A percentile compares a stretch with the other conserved stretches of the same genome.
Evolutionary conservation across 225 moss, liverwort and hornwort species (phyloP).

Genomic region (Pleurozium schreberi): DNA sequence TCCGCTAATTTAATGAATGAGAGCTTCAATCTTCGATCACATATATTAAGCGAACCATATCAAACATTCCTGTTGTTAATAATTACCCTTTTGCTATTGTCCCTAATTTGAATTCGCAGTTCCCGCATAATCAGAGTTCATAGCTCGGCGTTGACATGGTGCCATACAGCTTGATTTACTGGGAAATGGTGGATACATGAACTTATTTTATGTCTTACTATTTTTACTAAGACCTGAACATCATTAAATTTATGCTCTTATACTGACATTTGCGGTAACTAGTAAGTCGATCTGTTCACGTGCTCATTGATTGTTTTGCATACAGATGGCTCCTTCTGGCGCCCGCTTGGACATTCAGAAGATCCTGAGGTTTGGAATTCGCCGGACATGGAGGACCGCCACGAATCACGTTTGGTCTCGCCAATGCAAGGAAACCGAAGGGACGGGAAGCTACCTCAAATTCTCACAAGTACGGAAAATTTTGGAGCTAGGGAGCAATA

Average conservation of each 20-base stretch:
- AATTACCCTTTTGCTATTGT: neutral
- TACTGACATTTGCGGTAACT: neutral
- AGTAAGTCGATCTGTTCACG: neutral
- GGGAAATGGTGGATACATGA: neutral
- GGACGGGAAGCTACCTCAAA: neutral
- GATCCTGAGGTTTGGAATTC: slow-evolving; percentile 8
- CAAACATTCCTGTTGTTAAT: neutral
- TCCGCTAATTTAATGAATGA: neutral
- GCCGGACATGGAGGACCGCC: neutral
- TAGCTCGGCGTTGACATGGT: neutral
- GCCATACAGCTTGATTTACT: slow-evolving; percentile 2
- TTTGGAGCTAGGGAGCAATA: neutral
- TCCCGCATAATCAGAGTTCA: neutral
- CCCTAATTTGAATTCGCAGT: neutral
- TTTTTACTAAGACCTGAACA: neutral
- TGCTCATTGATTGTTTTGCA: neutral
- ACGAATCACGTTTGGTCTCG: neutral
- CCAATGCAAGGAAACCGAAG: neutral
- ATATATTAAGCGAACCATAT: neutral
- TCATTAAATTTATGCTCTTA: neutral
- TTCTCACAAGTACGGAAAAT: neutral
- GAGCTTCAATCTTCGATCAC: neutral
- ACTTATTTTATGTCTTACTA: neutral
- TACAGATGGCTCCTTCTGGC: slow-evolving; percentile 17
- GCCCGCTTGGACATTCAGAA: neutral